Evolutionary conservation across 1,139 yeast species (phyloP).

Genomic region (Yamadazyma diospyri): DNA sequence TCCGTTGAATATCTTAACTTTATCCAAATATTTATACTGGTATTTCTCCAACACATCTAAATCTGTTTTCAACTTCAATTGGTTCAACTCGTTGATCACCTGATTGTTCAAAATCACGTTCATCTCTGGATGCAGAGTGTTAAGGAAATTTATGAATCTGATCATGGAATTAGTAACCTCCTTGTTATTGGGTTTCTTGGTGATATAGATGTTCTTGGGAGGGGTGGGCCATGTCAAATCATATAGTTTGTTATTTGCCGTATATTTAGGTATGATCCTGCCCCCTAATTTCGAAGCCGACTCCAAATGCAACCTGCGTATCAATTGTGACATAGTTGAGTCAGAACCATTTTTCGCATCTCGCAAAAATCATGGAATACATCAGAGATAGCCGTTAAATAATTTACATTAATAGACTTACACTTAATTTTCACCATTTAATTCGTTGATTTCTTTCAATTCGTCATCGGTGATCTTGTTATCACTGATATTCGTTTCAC

Average conservation of each 20-base stretch:
- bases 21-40: constrained; percentile 13
- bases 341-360: constrained; percentile 1
- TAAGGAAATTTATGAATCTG: constrained; percentile 55
- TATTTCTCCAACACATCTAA: constrained; percentile 55
- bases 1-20: constrained; percentile 49
- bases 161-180: constrained; percentile 66
- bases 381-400: not conserved
- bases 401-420: constrained; percentile 2
- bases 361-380: not conserved
- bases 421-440: too few relatives aligned
- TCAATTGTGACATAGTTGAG: constrained; percentile 1
- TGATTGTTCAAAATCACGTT: constrained; percentile 76
- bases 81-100: constrained; percentile 67
- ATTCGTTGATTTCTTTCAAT: constrained; percentile 35
- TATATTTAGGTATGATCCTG: constrained; percentile 19
- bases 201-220: constrained; percentile 68
- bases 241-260: constrained; percentile 47
- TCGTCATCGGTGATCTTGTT: constrained; percentile 34
- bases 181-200: constrained; percentile 80
- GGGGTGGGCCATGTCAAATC: constrained; percentile 38
- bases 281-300: constrained; percentile 15
- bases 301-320: constrained; percentile 5
- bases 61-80: constrained; percentile 23
- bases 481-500: constrained; percentile 29
- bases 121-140: constrained; percentile 58